Conservation (phyloP, 2,329 filamentous ascomycete genomes). For the Emericellopsis cladophorae region DNA sequence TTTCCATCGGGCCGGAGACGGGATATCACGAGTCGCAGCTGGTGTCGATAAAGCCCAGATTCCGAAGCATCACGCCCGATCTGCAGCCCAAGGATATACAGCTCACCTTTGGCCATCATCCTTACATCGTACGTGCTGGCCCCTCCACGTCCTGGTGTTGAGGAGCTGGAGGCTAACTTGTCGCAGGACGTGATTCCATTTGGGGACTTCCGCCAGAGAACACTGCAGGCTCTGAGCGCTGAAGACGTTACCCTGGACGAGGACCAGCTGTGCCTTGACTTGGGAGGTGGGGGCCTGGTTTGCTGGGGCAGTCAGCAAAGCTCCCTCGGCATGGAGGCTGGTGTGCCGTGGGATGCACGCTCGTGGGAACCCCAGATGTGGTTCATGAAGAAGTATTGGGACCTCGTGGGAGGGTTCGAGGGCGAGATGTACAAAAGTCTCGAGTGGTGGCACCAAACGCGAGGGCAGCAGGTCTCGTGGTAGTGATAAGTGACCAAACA, state of each 20-base stretch:
- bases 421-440: slow-evolving; percentile 20
- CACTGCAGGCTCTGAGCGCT: slow-evolving; percentile 10
- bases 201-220: slow-evolving; percentile 15
- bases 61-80: slow-evolving; percentile 11
- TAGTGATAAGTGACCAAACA: too few species aligned
- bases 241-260: slow-evolving; percentile 18
- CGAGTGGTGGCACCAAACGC: slow-evolving; percentile 15
- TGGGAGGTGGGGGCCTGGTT: slow-evolving; percentile 18
- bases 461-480: slow-evolving; percentile 7
- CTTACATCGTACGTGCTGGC: slow-evolving; percentile 16
- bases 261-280: slow-evolving; percentile 20
- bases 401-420: slow-evolving; percentile 19
- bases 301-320: slow-evolving; percentile 21
- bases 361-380: slow-evolving; percentile 30
- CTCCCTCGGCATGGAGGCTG: slow-evolving; percentile 15
- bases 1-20: slow-evolving; percentile 11
- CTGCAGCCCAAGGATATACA: slow-evolving; percentile 17
- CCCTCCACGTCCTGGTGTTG: not conserved
- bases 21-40: slow-evolving; percentile 11
- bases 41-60: slow-evolving; percentile 10
- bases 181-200: slow-evolving; percentile 18
- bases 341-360: slow-evolving; percentile 28
- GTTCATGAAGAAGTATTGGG: slow-evolving; percentile 28
- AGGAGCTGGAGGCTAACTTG: not conserved
- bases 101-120: slow-evolving; percentile 18